Conservation (phyloP, 805 yeast genomes). For the Candida insectorum region DNA sequence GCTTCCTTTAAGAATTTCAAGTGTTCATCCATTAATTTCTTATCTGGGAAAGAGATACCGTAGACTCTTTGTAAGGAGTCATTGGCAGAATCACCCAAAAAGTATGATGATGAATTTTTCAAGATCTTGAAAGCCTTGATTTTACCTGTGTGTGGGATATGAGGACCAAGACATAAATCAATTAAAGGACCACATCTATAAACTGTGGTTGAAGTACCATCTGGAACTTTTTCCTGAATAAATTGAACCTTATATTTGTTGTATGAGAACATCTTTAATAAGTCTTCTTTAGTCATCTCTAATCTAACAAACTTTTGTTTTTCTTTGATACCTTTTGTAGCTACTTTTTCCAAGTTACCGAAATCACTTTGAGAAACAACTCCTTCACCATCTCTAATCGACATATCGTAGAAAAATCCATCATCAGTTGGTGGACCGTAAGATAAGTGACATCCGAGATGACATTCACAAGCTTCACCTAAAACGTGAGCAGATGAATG, state of each 20-base stretch:
- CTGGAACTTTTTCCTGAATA: constrained; percentile 86
- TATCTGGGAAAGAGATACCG: constrained; percentile 98
- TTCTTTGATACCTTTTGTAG: constrained; percentile 88
- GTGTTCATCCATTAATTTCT: constrained; percentile 92
- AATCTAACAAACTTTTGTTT: constrained; percentile 94
- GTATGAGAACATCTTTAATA: constrained; percentile 89
- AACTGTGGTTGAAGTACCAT: constrained; percentile 93
- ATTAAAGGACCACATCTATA: constrained; percentile 97
- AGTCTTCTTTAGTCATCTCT: constrained; percentile 86
- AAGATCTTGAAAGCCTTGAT: constrained; percentile 91
- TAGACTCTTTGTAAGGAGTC: constrained; percentile 96
- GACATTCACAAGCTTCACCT: constrained; percentile 98
- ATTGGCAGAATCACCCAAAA: constrained; percentile 86
- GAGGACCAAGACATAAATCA: constrained; percentile 97
- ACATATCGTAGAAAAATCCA: constrained; percentile 96
- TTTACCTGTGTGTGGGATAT: constrained; percentile 95
- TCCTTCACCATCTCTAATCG: constrained; percentile 69
- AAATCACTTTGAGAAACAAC: constrained; percentile 79
- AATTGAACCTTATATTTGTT: constrained; percentile 92
- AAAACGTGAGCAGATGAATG: constrained; percentile 97
- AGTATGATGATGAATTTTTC: constrained; percentile 95
- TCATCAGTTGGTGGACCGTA: constrained; percentile 96
- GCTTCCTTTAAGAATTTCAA: constrained; percentile 94
- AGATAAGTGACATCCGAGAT: constrained; percentile 84
- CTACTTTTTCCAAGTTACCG: constrained; percentile 76